A percentile compares a stretch with the other conserved stretches of the same genome.
Conservation (phyloP, 306 rosid genomes). For the Cucurbita moschata region DNA sequence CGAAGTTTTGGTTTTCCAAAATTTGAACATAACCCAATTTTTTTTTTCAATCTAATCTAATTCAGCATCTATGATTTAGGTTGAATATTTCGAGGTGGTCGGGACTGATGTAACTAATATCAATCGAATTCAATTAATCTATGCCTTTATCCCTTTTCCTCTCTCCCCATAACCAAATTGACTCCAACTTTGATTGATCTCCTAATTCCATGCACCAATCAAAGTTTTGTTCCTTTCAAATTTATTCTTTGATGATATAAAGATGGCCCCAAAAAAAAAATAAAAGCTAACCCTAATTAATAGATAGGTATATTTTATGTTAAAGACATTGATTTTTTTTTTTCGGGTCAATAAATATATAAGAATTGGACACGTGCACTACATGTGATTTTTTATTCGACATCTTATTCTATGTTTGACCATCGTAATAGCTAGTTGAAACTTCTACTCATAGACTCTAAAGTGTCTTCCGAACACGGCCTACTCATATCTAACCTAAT, state of each 20-base stretch:
- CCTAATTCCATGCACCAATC: conserved; percentile 9
- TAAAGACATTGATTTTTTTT: neutral
- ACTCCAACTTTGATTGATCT: conserved; percentile 3
- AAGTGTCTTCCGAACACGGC: neutral
- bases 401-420: conserved; percentile 4
- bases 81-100: no score
- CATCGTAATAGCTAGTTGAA: neutral
- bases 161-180: neutral
- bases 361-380: neutral
- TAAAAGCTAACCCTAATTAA: neutral
- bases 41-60: no score
- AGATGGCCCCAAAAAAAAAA: neutral
- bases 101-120: no score
- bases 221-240: conserved; percentile 1
- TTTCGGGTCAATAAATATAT: neutral
- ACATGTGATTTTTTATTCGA: neutral
- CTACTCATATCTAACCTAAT: neutral
- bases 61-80: no score
- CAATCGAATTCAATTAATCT: neutral
- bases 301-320: conserved; percentile 1
- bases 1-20: no score
- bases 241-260: conserved; percentile 5
- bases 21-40: no score
- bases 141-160: neutral
- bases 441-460: neutral